Evolutionary conservation across 805 yeast species (phyloP), one percentile per base, ranked within the genome.

Genomic region (Saccharomycopsis synnaedendra): DNA sequence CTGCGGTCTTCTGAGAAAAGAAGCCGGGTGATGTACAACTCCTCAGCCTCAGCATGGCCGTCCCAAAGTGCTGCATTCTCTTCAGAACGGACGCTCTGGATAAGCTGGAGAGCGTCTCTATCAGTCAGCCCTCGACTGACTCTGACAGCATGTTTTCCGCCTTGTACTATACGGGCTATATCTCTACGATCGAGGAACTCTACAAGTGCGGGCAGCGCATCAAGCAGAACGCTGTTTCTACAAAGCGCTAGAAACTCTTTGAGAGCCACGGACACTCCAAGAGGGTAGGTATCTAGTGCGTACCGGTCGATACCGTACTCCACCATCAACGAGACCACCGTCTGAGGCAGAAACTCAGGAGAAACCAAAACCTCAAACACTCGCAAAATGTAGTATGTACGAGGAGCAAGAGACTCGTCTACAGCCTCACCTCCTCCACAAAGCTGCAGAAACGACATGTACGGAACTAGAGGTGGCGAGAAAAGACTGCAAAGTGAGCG

Each of bases 1-100:
- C 97, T 67, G 42, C 94, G 66, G 60, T 90, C 97, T 40, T 75
- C 72, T 10, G 80, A 77, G 58, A 87, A 90, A 0, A 89, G 78
- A 8, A 83, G 63, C 52, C 75, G 77, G 1, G 90, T 79, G n/a
- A 84, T 72, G 33, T 74, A 74, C 41, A 80, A 72, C 42, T 82
- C 66, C 48, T 82, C 89, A 3, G 80, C 78, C 56, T 84, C 90
- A 0, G 78, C 69, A 44, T 78, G 83, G 5, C 76, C 82, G 61
- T 80, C 85, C 83, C 85, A 79, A 0, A 87, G 79, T 37, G 72
- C 59, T 1, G 75, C 60, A 3, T 68, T 64, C 27, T 77, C 81
- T 32, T 64, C 67, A 43, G 73, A 69, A 38, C 62, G 59, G 46
- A 70, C 54, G 44, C 68, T 57, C 52, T 66, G 55, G 52, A 68